A percentile compares a stretch with the other conserved stretches of the same genome.
Evolutionary conservation across 805 yeast genomes (phyloP).

Genomic region (Zygoascus ofunaensis): DNA sequence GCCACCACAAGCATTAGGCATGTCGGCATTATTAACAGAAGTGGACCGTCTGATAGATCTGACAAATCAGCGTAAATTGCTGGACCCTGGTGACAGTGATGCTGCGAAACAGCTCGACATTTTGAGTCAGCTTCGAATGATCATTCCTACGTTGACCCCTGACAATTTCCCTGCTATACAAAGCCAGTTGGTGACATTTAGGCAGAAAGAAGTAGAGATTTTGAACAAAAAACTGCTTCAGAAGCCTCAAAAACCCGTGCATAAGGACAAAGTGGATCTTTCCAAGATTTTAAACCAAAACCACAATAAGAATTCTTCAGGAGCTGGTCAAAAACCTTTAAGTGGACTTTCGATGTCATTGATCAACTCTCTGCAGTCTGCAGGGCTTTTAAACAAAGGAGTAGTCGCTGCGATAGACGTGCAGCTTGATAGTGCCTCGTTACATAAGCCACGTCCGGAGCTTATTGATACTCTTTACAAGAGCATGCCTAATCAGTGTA

Average conservation of each 20-base stretch:
- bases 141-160: constrained; percentile 25
- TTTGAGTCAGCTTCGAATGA: constrained; percentile 23
- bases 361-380: constrained; percentile 20
- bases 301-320: background rate
- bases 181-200: constrained; percentile 22
- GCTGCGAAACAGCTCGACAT: constrained; percentile 25
- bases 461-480: constrained; percentile 39
- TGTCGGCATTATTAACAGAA: constrained; percentile 23
- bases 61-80: constrained; percentile 17
- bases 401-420: constrained; percentile 13
- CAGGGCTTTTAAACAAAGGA: constrained; percentile 20
- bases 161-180: constrained; percentile 22
- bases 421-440: constrained; percentile 26
- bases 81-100: constrained; percentile 22
- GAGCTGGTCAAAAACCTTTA: background rate
- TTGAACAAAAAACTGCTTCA: constrained; percentile 8
- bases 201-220: constrained; percentile 22
- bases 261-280: background rate
- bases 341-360: constrained; percentile 6
- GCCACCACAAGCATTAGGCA: constrained; percentile 11
- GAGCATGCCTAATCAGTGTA: constrained; percentile 70
- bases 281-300: background rate
- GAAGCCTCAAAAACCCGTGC: background rate
- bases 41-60: constrained; percentile 23
- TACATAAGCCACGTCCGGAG: constrained; percentile 25